Base-by-base conservation (phyloP, 257 asterid species). In the Solanum gracilifrons region DNA sequence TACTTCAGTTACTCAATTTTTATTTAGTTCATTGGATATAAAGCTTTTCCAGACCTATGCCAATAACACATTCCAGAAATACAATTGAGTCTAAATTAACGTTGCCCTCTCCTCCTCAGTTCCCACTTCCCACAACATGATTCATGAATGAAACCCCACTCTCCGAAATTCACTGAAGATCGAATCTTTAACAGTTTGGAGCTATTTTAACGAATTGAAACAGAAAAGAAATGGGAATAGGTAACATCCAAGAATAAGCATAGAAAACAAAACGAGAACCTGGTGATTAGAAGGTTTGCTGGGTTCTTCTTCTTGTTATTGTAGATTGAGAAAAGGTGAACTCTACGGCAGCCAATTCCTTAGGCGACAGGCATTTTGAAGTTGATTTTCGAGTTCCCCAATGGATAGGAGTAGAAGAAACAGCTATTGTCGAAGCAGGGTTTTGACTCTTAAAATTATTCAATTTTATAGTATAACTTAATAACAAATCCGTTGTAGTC, bases 401-500 rank as follows among this genome's bases (percentile, higher is more conserved):
- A 27, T 46, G 85, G 85, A 80, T 80, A 80, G 85, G 39, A 80
- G 69, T 18, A 46, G 37, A 79, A 3, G 69, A 29, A 46, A 48
- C 69, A 46, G 64, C 84, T 43, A 41, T 7, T 43, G 66, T 43
- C 16, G 69, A 82, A 80, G 85, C 85, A 25, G 41, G 85, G 85
- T 80, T 76, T 39, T 39, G 13, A 76, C 51, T 36, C 51, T 18
- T 3, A 32, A 73, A 13, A 5, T 1, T 35, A 9, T 9, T 1
- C 0, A 0, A 2, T 5, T 1, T 5, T 73, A 21, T 0, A 10
- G 0, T 6, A 2, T 15, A 18, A n/a, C n/a, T n/a, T n/a, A n/a
- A n/a, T n/a, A 46, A 15, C 8, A 36, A 9, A 1, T 96, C 96
- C 98, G 94, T 96, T 94, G 98, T 95, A 93, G 95, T 96, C 97